Evolutionary conservation across 352 stramenopile genomes (phyloP), one percentile per base, ranked within the genome.

Genomic region (Phytopythium cucurbitacearum): DNA sequence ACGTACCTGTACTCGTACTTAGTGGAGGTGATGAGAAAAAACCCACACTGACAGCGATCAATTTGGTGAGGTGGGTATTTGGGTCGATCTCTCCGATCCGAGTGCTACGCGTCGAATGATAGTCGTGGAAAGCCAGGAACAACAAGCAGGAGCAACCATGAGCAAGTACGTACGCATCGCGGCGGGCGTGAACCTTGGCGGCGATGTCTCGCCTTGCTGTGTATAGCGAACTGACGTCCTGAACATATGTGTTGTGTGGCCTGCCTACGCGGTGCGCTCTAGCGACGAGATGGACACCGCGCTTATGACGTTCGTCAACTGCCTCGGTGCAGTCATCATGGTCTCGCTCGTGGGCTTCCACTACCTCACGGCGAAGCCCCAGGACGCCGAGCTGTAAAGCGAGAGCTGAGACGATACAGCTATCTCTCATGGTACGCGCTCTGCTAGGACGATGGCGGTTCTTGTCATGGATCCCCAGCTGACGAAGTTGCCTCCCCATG

Each of bases 261-360:
- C 6, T 62, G 10, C 21, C 43, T 40, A 40, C 21, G 53, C 40
- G 3, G 36, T 57, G 36, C 35, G 42, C 44, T 56, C 51, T 56
- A 95, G 85, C 69, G 69, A 94, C 49, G 81, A 94, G 68, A 94
- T 95, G 83, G 85, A 95, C 53, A 57, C 79, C 40, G 76, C 76
- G 62, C 64, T 95, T 42, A 95, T 95, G 85, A 80, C 73, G 41
- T 95, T 95, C 64, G 85, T 95, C 45, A 95, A 95, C 71, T 88
- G 72, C 60, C 69, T 95, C 40, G 85, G 85, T 53, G 78, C 85
- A 9, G 73, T 89, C 12, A 93, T 95, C 68, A 95, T 93, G 81
- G 67, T 95, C 21, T 92, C 82, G 35, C 68, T 95, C 21, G 84
- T 95, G 39, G 80, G 83, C 32, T 95, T 94, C 67, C 85, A 95